Conservation (phyloP, 2,329 filamentous ascomycete species). For the Diplodia scrobiculata region DNA sequence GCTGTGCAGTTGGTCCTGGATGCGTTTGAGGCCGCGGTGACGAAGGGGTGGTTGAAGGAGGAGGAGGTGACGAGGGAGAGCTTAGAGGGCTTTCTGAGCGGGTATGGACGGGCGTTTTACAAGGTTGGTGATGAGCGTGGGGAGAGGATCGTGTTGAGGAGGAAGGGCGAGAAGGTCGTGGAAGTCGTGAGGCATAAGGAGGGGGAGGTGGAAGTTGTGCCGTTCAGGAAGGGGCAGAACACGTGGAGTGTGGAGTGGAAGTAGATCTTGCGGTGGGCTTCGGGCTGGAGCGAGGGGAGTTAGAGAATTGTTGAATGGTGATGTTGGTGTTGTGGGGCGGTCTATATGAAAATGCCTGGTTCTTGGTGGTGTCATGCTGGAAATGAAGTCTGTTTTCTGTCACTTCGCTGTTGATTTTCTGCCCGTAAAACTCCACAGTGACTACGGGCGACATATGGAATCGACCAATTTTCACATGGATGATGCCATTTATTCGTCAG, state of each 20-base stretch:
- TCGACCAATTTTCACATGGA: too few relatives aligned
- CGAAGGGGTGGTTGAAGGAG: constrained; percentile 56
- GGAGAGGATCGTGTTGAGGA: constrained; percentile 60
- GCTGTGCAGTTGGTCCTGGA: constrained; percentile 66
- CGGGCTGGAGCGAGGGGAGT: too few relatives aligned
- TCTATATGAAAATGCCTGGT: too few relatives aligned
- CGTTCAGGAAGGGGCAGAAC: constrained; percentile 64
- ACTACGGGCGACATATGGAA: too few relatives aligned
- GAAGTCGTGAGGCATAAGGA: constrained; percentile 58
- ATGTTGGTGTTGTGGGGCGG: too few relatives aligned
- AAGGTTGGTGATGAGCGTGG: constrained; percentile 50
- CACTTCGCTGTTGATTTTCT: too few relatives aligned
- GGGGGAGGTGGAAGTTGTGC: constrained; percentile 61
- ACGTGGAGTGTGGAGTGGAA: constrained; percentile 51
- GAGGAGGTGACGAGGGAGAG: constrained; percentile 58
- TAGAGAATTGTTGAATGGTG: too few relatives aligned
- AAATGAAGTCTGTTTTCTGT: too few relatives aligned
- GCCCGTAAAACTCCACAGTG: too few relatives aligned
- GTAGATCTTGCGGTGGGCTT: not conserved
- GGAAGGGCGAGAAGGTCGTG: constrained; percentile 57
- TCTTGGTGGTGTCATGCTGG: too few relatives aligned
- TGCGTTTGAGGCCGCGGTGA: constrained; percentile 64
- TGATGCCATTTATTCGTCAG: too few relatives aligned
- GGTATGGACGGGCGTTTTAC: constrained; percentile 62
- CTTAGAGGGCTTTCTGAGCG: constrained; percentile 61